Base-by-base conservation (phyloP, 2,329 filamentous ascomycete genomes). In the Pyrenophora tritici-repentis region DNA sequence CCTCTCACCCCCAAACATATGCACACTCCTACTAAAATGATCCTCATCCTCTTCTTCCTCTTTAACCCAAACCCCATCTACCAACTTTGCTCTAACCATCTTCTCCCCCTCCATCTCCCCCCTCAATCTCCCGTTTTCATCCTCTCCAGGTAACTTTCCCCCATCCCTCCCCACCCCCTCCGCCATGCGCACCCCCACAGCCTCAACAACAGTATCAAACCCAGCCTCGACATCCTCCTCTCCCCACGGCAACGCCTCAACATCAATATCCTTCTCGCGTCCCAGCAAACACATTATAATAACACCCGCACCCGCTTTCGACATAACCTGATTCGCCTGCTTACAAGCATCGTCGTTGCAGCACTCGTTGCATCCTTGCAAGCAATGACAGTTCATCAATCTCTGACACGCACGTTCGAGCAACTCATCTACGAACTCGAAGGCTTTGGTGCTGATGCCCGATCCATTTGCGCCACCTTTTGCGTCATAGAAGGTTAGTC, bases 401-500 rank as follows among this genome's bases (percentile, higher is more conserved):
- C 94, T 81, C 49, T 84, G 80, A 32, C 94, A 81, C 0, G 92
- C 93, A 67, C 92, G 87, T 16, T 78, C 77, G 1, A 97, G 80
- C 29, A 97, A 76, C 29, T 88, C 71, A 65, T 96, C 91, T 16
- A 96, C 81, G 66, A 96, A 95, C 65, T 97, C 93, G 66, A 97
- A 97, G 0, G 91, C 93, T 70, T 96, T 97, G 33, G 88, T 89
- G 55, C 88, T 91, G 61, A 97, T 95, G 0, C 94, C 94, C 0
- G 85, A 88, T 0, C 93, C 93, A 36, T 84, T 83, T 0, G 88
- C 82, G 0, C 93, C 93, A 6, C 94, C 94, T 73, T 96, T 96
- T 2, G 91, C 88, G 70, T 97, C 94, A 74, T 97, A 99, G 66
- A 99, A 96, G 0, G 91, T 96, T 40, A 99, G 75, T 1, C 94